Evolutionary conservation across 176 grass and related monocot genomes (phyloP).

Genomic region (Alloteropsis semialata): DNA sequence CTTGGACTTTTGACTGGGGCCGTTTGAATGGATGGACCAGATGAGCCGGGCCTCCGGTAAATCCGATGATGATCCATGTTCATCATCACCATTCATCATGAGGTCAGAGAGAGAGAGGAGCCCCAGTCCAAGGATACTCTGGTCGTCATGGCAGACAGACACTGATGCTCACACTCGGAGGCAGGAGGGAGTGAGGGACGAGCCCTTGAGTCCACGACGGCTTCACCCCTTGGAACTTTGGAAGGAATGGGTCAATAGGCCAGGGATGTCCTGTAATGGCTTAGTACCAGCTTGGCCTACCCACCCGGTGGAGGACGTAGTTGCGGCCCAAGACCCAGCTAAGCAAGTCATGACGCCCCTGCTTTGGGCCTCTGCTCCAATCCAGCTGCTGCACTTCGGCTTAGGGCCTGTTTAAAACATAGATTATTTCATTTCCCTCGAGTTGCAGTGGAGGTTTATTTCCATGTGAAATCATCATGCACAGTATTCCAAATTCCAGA

Average conservation of each 20-base stretch:
- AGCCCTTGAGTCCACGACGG: too few relatives aligned
- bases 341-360: not conserved
- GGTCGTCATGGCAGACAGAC: constrained; percentile 17
- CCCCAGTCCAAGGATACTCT: constrained; percentile 16
- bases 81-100: not conserved
- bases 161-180: not conserved
- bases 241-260: too few relatives aligned
- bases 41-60: not conserved
- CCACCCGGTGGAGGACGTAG: too few relatives aligned
- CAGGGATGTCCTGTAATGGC: not conserved
- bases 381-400: not conserved
- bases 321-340: not conserved
- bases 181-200: too few relatives aligned
- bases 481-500: too few relatives aligned
- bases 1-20: too few relatives aligned
- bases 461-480: too few relatives aligned
- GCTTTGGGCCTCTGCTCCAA: not conserved
- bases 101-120: not conserved
- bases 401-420: too few relatives aligned
- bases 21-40: not conserved
- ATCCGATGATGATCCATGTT: constrained; percentile 15
- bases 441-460: too few relatives aligned
- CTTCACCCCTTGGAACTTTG: too few relatives aligned
- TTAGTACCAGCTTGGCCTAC: not conserved
- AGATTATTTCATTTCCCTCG: too few relatives aligned